Base-by-base conservation (phyloP, 805 yeast genomes). In the Vanderwaltozyma verrucispora region DNA sequence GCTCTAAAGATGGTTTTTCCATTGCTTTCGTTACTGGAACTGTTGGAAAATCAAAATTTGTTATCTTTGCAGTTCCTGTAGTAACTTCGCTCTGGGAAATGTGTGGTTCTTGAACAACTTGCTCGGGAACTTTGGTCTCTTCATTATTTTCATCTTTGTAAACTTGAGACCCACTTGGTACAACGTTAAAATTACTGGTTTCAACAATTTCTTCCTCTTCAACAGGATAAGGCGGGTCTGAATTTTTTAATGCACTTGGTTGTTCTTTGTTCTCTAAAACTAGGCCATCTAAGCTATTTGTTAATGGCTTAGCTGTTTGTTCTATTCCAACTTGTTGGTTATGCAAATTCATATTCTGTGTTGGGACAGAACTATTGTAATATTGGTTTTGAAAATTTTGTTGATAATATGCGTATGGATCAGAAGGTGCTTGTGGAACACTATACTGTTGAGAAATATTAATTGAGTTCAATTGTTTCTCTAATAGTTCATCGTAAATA, bases 401-500 rank as follows among this genome's bases (percentile, higher is more conserved):
- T 23, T 39, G 42, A 35, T 47, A 41, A 13, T 43, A 38, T 1
- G 50, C 37, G 28, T 54, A 53, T 9, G 57, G 55, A 34, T 48
- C 53, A 9, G 54, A 47, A 11, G 59, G 57, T 13, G 41, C 48
- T 33, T 44, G 53, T 9, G 56, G 51, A 5, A 50, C 30, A 3
- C 47, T 33, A 31, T 55, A 53, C 30, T 54, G 62, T 35, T 61
- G 51, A 25, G 59, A 52, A 33, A 56, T 18, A 40, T 51, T 63
- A 49, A 45, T 72, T 57, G 41, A 61, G 54, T 50, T 67, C 56
- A 44, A 69, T 57, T 53, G 77, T 58, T 21, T 66, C 41, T 87
- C 94, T 41, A 86, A 64, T 35, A 81, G 68, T 42, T 72, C 73
- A 54, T 86, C 94, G 50, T 86, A 87, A n/a, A 80, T 64, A 43